Conservation (phyloP, 2,329 filamentous ascomycete genomes). For the Paecilomyces fulvus region DNA sequence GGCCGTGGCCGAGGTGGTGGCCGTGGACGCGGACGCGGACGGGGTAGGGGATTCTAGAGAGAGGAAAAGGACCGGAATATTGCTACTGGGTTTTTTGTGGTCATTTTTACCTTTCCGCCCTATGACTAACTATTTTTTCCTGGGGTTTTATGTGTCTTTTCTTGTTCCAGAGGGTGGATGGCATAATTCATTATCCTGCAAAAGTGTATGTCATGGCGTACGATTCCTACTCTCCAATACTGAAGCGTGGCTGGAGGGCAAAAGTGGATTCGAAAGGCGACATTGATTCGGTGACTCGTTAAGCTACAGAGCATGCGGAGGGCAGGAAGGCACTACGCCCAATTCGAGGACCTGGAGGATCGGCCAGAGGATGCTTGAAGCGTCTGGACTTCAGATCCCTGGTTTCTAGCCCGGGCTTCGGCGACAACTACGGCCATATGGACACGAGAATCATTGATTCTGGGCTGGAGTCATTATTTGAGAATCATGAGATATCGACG, state of each 20-base stretch:
- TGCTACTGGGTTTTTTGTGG: conserved; percentile 12
- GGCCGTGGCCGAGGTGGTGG: conserved; percentile 45
- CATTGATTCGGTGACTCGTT: background rate
- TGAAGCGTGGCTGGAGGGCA: background rate
- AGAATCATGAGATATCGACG: background rate
- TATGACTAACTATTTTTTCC: background rate
- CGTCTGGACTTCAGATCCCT: background rate
- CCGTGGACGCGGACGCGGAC: conserved; percentile 45
- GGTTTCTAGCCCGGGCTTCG: background rate
- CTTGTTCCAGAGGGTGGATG: background rate
- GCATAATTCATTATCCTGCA: conserved; percentile 1
- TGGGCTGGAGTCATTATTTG: background rate
- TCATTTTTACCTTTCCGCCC: conserved; percentile 3
- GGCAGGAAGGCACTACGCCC: background rate
- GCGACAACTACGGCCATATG: background rate
- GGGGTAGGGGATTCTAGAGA: conserved; percentile 41
- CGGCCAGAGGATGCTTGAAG: background rate
- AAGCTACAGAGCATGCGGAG: background rate
- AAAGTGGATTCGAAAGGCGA: background rate
- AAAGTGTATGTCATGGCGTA: background rate
- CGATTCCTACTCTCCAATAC: background rate
- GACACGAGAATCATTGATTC: background rate
- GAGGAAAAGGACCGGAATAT: conserved; percentile 4
- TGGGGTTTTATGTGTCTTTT: background rate
- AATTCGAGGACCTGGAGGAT: background rate